Evolutionary conservation across 1,139 yeast genomes (phyloP).

Genomic region (Pichia sp.): DNA sequence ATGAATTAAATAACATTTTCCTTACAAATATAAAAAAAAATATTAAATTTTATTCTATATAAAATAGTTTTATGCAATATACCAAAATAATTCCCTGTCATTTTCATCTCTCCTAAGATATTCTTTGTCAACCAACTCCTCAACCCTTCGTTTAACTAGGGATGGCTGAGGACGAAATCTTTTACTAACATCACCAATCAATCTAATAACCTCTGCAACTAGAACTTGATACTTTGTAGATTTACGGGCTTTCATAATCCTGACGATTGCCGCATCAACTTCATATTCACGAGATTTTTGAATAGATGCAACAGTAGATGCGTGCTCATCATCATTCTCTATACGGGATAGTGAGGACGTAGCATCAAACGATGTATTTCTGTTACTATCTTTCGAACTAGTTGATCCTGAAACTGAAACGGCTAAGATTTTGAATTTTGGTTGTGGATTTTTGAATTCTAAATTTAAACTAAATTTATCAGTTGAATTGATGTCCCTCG

Average conservation of each 20-base stretch:
- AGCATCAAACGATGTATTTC: constrained; percentile 35
- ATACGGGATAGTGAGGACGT: constrained; percentile 30
- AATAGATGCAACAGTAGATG: constrained; percentile 36
- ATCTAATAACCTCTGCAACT: constrained; percentile 45
- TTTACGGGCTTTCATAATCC: constrained; percentile 77
- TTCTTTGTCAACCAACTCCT: constrained; percentile 74
- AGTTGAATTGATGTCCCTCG: constrained; percentile 56
- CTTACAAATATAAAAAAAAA: no score
- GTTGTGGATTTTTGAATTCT: constrained; percentile 63
- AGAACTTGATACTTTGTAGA: constrained; percentile 57
- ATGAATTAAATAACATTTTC: no score
- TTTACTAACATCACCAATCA: constrained; percentile 49
- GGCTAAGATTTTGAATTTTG: constrained; percentile 72
- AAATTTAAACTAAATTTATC: constrained; percentile 69
- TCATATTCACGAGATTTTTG: constrained; percentile 49
- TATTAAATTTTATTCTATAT: no score
- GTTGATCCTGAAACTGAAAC: constrained; percentile 38
- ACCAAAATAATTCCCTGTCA: constrained; percentile 59
- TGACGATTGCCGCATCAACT: constrained; percentile 82
- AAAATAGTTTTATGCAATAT: constrained; percentile 45
- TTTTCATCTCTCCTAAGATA: constrained; percentile 69
- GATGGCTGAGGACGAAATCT: constrained; percentile 59
- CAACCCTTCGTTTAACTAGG: constrained; percentile 72
- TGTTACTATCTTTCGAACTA: neutral
- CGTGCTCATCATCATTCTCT: constrained; percentile 37